Conservation (phyloP, 1,284 basidiomycete species). For the Bjerkandera adusta region DNA sequence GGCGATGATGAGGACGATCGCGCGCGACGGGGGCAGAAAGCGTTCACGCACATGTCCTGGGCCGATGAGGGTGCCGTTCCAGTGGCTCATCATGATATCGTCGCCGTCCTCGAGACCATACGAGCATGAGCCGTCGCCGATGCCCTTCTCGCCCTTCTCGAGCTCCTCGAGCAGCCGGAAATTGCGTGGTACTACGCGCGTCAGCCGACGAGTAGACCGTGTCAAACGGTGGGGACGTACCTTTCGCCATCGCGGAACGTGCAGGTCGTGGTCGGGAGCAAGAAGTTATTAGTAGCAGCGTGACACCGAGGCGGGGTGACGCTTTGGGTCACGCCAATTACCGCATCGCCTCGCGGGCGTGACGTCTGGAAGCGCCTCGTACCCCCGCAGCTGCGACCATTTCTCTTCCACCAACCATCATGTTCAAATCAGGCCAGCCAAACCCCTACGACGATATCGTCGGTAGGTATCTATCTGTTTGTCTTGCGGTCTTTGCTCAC, state of each 20-base stretch:
- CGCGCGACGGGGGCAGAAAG: constrained; percentile 1
- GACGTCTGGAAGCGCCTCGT: constrained; percentile 17
- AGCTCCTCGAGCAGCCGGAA: constrained; percentile 97
- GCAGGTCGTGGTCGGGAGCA: neutral
- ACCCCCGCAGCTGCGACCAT: neutral
- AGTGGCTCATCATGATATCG: constrained; percentile 95
- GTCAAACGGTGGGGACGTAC: constrained; percentile 31
- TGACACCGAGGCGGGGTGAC: constrained; percentile 2
- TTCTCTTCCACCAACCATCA: constrained; percentile 24
- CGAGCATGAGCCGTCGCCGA: constrained; percentile 96
- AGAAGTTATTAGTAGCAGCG: neutral
- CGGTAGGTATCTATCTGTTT: constrained; percentile 50
- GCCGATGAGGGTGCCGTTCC: constrained; percentile 99
- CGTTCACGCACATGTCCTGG: constrained; percentile 90
- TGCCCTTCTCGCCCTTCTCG: constrained; percentile 99
- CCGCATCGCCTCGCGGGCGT: constrained; percentile 3
- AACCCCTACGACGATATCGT: constrained; percentile 96
- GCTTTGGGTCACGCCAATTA: constrained; percentile 5
- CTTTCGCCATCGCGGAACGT: constrained; percentile 53
- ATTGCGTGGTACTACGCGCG: constrained; percentile 82
- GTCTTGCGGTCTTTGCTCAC: neutral
- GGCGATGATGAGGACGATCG: constrained; percentile 24
- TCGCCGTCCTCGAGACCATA: constrained; percentile 93
- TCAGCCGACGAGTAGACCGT: neutral
- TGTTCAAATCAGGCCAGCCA: constrained; percentile 64